Conservation (phyloP, 163 green algal species). For the Chlorella variabilis region DNA sequence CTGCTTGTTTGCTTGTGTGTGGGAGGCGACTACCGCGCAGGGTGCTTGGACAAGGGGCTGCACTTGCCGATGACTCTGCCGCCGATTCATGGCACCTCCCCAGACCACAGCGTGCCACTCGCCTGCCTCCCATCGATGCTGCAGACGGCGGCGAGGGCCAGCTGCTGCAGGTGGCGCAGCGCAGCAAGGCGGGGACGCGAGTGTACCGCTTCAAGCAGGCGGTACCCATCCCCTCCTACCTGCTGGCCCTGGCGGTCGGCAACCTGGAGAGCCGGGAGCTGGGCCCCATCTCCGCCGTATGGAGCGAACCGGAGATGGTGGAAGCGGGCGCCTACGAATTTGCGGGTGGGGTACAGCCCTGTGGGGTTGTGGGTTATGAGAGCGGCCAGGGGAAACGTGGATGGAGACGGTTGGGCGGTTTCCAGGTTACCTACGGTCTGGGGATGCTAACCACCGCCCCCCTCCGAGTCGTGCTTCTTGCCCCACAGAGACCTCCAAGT, state of each 20-base stretch:
- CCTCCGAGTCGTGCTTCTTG: no score
- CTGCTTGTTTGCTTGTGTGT: not conserved
- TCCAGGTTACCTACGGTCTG: no score
- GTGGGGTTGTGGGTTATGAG: not conserved
- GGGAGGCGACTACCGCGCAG: no score
- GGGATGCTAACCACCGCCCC: no score
- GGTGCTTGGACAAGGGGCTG: no score
- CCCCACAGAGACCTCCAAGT: conserved; percentile 79
- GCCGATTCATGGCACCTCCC: no score
- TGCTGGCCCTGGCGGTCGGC: conserved; percentile 89
- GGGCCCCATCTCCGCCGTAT: conserved; percentile 66
- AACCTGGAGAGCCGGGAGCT: conserved; percentile 74
- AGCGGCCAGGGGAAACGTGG: no score
- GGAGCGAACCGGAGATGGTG: conserved; percentile 86
- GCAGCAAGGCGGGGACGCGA: not conserved
- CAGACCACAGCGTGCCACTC: not conserved
- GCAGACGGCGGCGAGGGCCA: not conserved
- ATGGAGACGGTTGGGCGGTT: no score
- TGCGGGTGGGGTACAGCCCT: conserved; percentile 53
- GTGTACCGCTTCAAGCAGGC: conserved; percentile 49
- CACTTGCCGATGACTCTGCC: no score
- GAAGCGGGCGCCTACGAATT: conserved; percentile 89
- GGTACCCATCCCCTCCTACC: conserved; percentile 88
- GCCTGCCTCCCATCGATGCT: not conserved
- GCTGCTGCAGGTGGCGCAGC: not conserved